Conservation (phyloP, 2,329 filamentous ascomycete species). For the Geosmithia putterillii region DNA sequence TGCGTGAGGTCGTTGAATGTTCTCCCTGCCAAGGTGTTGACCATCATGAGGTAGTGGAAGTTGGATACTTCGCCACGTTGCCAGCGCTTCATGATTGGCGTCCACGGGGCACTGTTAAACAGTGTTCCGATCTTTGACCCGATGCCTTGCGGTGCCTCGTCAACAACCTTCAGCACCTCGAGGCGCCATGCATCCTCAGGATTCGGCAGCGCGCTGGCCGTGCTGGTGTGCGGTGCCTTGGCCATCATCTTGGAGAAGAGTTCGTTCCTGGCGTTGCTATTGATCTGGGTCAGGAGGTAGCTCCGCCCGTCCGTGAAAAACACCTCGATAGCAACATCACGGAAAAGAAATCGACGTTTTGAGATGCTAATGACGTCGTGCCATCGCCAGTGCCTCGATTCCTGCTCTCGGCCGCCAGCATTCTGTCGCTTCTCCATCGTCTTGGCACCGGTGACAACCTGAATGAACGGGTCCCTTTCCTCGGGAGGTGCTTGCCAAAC, state of each 20-base stretch:
- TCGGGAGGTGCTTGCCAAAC: constrained; percentile 87
- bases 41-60: constrained; percentile 96
- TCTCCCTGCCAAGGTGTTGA: constrained; percentile 92
- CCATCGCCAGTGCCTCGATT: constrained; percentile 88
- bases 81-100: constrained; percentile 82
- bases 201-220: constrained; percentile 55
- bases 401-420: constrained; percentile 51
- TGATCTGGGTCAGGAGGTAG: constrained; percentile 80
- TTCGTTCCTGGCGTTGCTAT: constrained; percentile 61
- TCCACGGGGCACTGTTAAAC: constrained; percentile 72
- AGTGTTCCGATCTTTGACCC: constrained; percentile 86
- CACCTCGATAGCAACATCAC: constrained; percentile 90
- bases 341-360: constrained; percentile 87
- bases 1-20: constrained; percentile 98
- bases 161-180: constrained; percentile 62
- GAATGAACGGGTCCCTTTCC: constrained; percentile 88
- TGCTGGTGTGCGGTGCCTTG: constrained; percentile 71
- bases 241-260: constrained; percentile 63
- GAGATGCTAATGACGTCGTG: constrained; percentile 89
- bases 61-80: constrained; percentile 92
- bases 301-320: constrained; percentile 97
- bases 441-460: constrained; percentile 69
- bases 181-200: constrained; percentile 87
- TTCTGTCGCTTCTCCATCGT: constrained; percentile 47
- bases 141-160: constrained; percentile 50